Evolutionary conservation across 192 early-diverging fungal genomes (phyloP), one percentile per base, ranked within the genome.

Genomic region (Chytriomyces sp.): DNA sequence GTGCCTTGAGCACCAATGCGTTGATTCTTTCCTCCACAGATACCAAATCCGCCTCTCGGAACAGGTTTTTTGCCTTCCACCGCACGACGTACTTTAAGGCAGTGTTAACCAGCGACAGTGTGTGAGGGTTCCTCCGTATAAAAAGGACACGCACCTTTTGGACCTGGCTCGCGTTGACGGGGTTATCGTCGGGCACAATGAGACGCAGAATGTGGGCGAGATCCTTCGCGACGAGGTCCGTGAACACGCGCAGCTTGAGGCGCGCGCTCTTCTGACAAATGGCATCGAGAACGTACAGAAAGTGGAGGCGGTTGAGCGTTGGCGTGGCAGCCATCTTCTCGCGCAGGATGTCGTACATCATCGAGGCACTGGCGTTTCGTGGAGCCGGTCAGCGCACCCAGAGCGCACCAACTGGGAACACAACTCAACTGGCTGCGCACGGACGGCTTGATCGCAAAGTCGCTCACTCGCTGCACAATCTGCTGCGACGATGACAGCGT

Each of bases 201-300:
- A 69, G 59, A 19, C 59, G 40, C 5, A 83, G 62, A 10, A 82
- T 74, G 1, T 38, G 64, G 0, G 56, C 72, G 5, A 81, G 56
- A 37, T 79, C 81, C 40, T 65, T 66, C 25, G 52, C 61, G 12
- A 86, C 55, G 32, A 86, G 67, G 2, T 76, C 74, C 0, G 57
- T 39, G 73, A 78, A 86, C n/a, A 44, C 52, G 3, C 33, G 39
- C 44, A 64, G 52, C 6, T 54, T 52, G 17, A 36, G 28, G 14
- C 67, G 38, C 66, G 19, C 17, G 60, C 61, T 56, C 19, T 37
- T 36, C 31, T 55, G 41, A 33, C 83, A 76, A 22, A 86, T 81
- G 22, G 77, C 67, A 57, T 86, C 85, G 38, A 86, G 41, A 0
- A 82, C 67, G 55, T 80, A 75, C 19, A 86, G 70, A 1, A 86